phyloP scores from a whole-genome alignment of 2,329 filamentous ascomycete species.

The Lasiodiplodia sp. region DNA sequence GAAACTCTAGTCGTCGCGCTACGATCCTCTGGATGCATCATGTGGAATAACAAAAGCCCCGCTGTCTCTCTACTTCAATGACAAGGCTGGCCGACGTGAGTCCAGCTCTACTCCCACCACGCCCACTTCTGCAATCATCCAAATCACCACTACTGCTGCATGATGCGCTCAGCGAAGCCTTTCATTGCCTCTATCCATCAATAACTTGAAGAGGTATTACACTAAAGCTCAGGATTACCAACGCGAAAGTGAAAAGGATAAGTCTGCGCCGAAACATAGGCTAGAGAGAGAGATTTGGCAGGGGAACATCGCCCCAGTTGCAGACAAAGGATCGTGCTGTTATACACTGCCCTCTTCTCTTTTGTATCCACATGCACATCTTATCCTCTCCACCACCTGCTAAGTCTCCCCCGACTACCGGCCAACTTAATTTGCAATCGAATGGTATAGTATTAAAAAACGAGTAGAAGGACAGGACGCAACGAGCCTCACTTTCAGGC shows the following conservation, averaged over 20 bases:
- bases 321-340: conserved; percentile 20
- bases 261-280: not conserved
- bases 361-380: conserved; percentile 23
- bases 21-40: not conserved
- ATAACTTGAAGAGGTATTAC: conserved; percentile 12
- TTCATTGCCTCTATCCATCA: conserved; percentile 11
- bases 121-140: not conserved
- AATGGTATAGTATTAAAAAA: conserved; percentile 28
- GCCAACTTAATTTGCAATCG: conserved; percentile 6
- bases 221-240: conserved; percentile 1
- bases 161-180: not conserved
- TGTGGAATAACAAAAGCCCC: not conserved
- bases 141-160: not conserved
- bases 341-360: conserved; percentile 9
- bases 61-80: not conserved
- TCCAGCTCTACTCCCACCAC: not conserved
- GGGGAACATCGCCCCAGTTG: not conserved
- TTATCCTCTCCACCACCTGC: not conserved
- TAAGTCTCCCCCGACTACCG: not conserved
- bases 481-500: conserved; percentile 58
- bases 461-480: not conserved
- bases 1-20: conserved; percentile 5
- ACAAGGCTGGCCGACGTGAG: not conserved
- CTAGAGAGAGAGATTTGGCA: not conserved
- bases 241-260: conserved; percentile 13